Percentiles rank a stretch among this genome's conserved stretches.
These are phyloP conservation scores for Eucalyptus marginata DNA, from an alignment of 345 rosid genomes.

Conservation along the genomic window DNA sequence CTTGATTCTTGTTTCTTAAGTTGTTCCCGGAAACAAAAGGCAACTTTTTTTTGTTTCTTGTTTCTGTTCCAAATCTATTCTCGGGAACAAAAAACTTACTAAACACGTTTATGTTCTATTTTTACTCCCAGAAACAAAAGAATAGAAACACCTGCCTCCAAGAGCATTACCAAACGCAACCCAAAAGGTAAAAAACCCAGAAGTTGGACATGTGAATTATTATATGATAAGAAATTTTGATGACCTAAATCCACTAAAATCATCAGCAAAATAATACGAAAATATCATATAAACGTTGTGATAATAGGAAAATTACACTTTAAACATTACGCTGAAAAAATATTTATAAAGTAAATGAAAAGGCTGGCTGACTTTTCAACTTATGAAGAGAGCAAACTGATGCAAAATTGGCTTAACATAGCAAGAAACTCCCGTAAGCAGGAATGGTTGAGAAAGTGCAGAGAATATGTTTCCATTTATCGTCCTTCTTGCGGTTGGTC, in stretches of 20 bases:
- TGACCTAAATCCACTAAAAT: neutral
- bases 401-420: neutral
- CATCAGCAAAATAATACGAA: neutral
- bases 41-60: fast-evolving
- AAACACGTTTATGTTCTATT: fast-evolving
- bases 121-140: fast-evolving
- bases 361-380: neutral
- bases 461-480: neutral
- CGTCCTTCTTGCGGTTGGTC: neutral
- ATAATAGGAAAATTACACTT: neutral
- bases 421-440: neutral
- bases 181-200: neutral
- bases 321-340: neutral
- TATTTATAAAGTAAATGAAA: neutral
- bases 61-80: fast-evolving
- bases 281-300: neutral
- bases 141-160: too few relatives aligned
- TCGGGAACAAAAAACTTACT: fast-evolving
- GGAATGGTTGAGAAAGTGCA: neutral
- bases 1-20: too few relatives aligned
- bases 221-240: neutral
- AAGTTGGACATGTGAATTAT: neutral
- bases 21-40: fast-evolving
- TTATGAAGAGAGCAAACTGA: neutral
- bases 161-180: too few relatives aligned